phyloP scores from a whole-genome alignment of 2,329 filamentous ascomycete genomes.

The Beauveria sp. region DNA sequence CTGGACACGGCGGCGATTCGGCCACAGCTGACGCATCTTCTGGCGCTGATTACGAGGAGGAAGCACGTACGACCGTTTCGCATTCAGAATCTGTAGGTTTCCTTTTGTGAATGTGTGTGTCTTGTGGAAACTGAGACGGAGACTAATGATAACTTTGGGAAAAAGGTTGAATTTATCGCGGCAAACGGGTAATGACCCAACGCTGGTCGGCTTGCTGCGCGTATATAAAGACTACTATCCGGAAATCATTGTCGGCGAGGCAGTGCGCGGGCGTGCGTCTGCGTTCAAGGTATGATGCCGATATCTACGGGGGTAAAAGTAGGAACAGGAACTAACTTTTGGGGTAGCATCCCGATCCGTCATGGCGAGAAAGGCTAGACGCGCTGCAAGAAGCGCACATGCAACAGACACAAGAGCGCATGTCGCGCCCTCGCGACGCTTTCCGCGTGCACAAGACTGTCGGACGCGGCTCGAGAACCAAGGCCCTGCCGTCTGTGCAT shows the following conservation, averaged over 20 bases:
- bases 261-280: constrained; percentile 51
- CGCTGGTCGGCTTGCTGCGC: constrained; percentile 64
- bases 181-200: constrained; percentile 63
- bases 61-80: constrained; percentile 79
- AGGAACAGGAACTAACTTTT: background rate
- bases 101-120: too few species aligned
- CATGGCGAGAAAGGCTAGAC: constrained; percentile 64
- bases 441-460: constrained; percentile 56
- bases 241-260: constrained; percentile 72
- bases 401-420: constrained; percentile 35
- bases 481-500: constrained; percentile 59
- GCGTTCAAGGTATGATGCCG: constrained; percentile 46
- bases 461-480: constrained; percentile 20
- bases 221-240: constrained; percentile 91
- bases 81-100: constrained; percentile 63
- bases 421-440: constrained; percentile 31
- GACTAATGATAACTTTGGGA: constrained; percentile 5
- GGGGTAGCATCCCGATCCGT: constrained; percentile 60
- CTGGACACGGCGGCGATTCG: constrained; percentile 73
- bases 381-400: constrained; percentile 55
- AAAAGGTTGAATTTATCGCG: constrained; percentile 48
- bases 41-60: constrained; percentile 70
- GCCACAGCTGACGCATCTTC: constrained; percentile 62
- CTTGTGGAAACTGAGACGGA: too few species aligned
- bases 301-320: background rate